A percentile compares a stretch with the other conserved stretches of the same genome.
Conservation (phyloP, 129 eudicot genomes). For the Gnaphalium uliginosum region DNA sequence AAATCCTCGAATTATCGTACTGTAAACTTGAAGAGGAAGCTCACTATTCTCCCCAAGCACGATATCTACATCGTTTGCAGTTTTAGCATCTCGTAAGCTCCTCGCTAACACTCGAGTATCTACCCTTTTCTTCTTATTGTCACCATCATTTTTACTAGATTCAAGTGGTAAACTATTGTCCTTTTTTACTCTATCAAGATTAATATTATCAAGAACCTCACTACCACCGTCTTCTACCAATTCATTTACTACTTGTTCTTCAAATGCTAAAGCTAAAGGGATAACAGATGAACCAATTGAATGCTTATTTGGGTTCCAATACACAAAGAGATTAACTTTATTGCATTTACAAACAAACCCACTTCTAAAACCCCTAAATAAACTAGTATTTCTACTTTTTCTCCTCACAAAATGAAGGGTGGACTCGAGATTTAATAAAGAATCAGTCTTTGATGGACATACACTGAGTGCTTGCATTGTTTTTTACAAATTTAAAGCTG, state of each 20-base stretch:
- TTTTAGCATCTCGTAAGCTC: conserved; percentile 56
- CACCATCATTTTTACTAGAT: conserved; percentile 17
- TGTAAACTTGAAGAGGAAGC: conserved; percentile 75
- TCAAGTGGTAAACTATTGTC: conserved; percentile 12
- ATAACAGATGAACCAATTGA: conserved; percentile 37
- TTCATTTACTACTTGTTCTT: conserved; percentile 44
- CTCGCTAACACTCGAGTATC: conserved; percentile 59
- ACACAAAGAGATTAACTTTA: conserved; percentile 16
- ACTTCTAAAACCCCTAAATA: conserved; percentile 29
- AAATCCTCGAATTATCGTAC: conserved; percentile 62
- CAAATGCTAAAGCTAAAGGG: conserved; percentile 56
- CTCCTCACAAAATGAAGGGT: conserved; percentile 13
- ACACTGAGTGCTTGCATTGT: conserved; percentile 33
- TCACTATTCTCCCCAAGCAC: conserved; percentile 59
- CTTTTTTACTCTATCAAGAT: conserved; percentile 7
- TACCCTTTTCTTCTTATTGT: conserved; percentile 36
- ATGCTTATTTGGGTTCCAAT: conserved; percentile 33
- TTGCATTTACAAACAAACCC: conserved; percentile 33
- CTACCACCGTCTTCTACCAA: conserved; percentile 10
- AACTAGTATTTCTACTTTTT: conserved; percentile 29
- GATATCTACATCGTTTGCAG: conserved; percentile 65
- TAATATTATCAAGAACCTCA: conserved; percentile 20
- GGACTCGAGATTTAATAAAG: conserved; percentile 25
- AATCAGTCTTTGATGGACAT: conserved; percentile 29
- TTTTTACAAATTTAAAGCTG: conserved; percentile 18